A percentile compares a stretch with the other conserved stretches of the same genome.
These are phyloP conservation scores for Aureoboletus auriporus DNA, from an alignment of 768 basidiomycete species.

Conservation along the genomic window DNA sequence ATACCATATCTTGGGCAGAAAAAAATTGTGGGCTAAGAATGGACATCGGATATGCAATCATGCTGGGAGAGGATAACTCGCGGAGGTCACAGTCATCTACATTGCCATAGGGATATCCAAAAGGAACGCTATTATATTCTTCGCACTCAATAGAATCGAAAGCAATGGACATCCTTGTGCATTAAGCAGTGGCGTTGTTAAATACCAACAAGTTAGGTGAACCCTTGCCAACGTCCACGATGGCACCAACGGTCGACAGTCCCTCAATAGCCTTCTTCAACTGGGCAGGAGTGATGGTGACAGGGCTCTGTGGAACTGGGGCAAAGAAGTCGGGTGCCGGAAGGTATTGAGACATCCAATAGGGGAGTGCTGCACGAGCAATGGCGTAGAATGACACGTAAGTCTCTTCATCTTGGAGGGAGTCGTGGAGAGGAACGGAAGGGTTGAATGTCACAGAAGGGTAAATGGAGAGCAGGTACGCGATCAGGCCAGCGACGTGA, in stretches of 20 bases:
- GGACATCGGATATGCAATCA: too few species aligned
- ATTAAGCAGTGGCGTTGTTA: conserved; percentile 64
- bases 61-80: too few species aligned
- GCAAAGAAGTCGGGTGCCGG: conserved; percentile 48
- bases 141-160: not conserved
- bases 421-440: conserved; percentile 32
- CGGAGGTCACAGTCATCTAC: too few species aligned
- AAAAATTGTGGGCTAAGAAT: too few species aligned
- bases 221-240: conserved; percentile 37
- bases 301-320: conserved; percentile 38
- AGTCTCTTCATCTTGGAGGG: conserved; percentile 30
- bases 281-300: conserved; percentile 57
- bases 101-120: too few species aligned
- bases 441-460: conserved; percentile 64
- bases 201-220: conserved; percentile 74
- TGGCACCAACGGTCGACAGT: conserved; percentile 49
- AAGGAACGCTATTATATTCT: conserved; percentile 1
- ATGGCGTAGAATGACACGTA: conserved; percentile 50
- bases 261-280: conserved; percentile 72
- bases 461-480: conserved; percentile 90
- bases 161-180: not conserved
- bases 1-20: not conserved
- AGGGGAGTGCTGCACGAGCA: conserved; percentile 52
- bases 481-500: conserved; percentile 84
- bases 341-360: conserved; percentile 54